Base-by-base conservation (phyloP, 371 early-diverging fungal genomes). In the Mortierella sp. region DNA sequence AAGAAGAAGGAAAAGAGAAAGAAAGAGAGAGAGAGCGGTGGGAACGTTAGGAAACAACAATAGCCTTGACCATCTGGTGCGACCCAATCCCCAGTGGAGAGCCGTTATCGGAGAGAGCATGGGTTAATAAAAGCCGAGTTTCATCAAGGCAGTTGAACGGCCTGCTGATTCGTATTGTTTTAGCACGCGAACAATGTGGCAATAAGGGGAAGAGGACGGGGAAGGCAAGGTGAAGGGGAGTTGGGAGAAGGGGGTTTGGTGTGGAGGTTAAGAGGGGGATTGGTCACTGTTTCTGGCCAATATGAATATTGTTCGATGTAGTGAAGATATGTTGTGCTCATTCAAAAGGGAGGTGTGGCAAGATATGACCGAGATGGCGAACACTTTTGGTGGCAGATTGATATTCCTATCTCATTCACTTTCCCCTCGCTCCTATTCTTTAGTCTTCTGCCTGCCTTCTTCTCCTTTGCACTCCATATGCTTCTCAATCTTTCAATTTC, bases 291-390 rank as follows among this genome's bases (percentile, higher is more conserved):
- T 61, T 61, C 61, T 61, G 37, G 61, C 61, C 37, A 61, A 61
- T 58, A 16, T 34, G 29, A 34, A 19, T 31, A 34, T 31, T 58
- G 16, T 16, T 31, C 13, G 6, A 16, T 31, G n/a, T n/a, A n/a
- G n/a, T n/a, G n/a, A n/a, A n/a, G 16, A 58, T 22, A 61, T 61
- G 61, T 31, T 61, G 61, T 61, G 61, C 61, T 61, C 22, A 22
- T 14, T 7, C 14, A 50, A n/a, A n/a, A n/a, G n/a, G 48, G n/a
- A 48, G 9, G n/a, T n/a, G n/a, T n/a, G n/a, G n/a, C n/a, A 48
- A 14, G 53, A 26, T 4, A 53, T 24, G 14, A 10, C 10, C 4
- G 10, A 53, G 53, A 37, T n/a, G n/a, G n/a, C n/a, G 16, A 29
- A 61, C 22, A 22, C 50, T 50, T n/a, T n/a, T 50, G 24, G 37